A percentile compares a stretch with the other conserved stretches of the same genome.
Conservation (phyloP, 257 asterid species). For the Fraxinus cuspidata region DNA sequence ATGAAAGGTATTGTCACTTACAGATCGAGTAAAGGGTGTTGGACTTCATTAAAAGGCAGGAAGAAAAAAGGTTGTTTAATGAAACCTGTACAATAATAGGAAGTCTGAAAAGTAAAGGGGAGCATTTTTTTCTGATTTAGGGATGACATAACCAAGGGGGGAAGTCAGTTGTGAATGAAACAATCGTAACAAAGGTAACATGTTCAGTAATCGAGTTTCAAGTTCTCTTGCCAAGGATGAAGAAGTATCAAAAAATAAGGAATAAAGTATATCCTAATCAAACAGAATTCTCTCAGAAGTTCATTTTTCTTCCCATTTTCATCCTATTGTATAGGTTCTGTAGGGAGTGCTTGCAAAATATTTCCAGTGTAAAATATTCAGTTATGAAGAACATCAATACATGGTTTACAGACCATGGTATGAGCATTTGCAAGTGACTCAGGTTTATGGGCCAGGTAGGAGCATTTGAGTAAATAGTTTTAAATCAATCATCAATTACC, state of each 20-base stretch:
- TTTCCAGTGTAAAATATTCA: not conserved
- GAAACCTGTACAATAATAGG: not conserved
- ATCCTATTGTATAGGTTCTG: not conserved
- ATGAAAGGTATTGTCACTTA: not conserved
- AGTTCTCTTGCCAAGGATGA: not conserved
- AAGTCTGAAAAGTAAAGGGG: not conserved
- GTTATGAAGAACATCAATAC: not conserved
- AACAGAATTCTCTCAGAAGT: not conserved
- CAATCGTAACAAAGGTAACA: not conserved
- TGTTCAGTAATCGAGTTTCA: not conserved
- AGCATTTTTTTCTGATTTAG: not conserved
- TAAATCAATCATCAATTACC: constrained; percentile 47
- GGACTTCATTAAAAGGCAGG: not conserved
- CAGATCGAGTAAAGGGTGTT: not conserved
- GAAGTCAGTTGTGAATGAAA: not conserved
- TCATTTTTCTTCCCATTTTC: not conserved
- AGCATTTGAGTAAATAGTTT: constrained; percentile 12
- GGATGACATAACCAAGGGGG: not conserved
- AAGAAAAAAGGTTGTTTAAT: not conserved
- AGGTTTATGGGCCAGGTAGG: not conserved
- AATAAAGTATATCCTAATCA: not conserved
- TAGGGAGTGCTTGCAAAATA: not conserved
- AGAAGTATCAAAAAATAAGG: not conserved
- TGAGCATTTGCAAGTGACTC: constrained; percentile 24
- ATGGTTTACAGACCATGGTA: not conserved